Evolutionary conservation across 78 protist species (phyloP), one percentile per base, ranked within the genome.

Genomic region (Cavenderia fasciculata): DNA sequence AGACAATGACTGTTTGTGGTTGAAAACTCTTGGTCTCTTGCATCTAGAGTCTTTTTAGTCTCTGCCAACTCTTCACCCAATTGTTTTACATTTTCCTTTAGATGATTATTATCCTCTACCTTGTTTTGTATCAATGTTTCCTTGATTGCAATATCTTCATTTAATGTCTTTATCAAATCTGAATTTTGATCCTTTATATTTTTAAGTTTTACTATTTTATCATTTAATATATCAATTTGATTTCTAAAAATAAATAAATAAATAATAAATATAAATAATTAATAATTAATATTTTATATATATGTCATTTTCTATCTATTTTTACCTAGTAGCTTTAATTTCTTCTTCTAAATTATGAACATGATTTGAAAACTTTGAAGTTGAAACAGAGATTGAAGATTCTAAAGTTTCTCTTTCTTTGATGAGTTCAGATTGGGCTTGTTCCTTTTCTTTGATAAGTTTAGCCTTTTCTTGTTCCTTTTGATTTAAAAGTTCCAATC

Each of bases 111-210:
- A 47, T 68, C 90, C 25, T 38, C 31, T 0, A 29, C 27, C 16
- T 68, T 82, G 33, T n/a, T 33, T 7, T 33, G 54, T 0, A 77
- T 62, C 10, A 62, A 52, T 40, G 40, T 40, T 46, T 77, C 87
- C 18, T 62, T 59, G 10, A 77, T 46, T 21, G 38, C 41, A 27
- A 82, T 31, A 41, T 82, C 90, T 4, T 82, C 72, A 14, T 33
- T 52, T 19, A 63, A 27, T 29, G 61, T 40, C 29, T 68, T 82
- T 25, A 41, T 68, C 5, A 44, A 41, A n/a, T 70, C 34, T n/a
- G 73, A 38, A 47, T 82, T 68, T 31, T 82, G 79, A 44, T 82
- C 90, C n/a, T n/a, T n/a, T n/a, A n/a, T n/a, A n/a, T n/a, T n/a
- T n/a, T n/a, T n/a, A n/a, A n/a, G n/a, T n/a, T n/a, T n/a, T n/a